Evolutionary conservation across 2,329 filamentous ascomycete genomes (phyloP).

Genomic region (Aquanectria penicillioides): DNA sequence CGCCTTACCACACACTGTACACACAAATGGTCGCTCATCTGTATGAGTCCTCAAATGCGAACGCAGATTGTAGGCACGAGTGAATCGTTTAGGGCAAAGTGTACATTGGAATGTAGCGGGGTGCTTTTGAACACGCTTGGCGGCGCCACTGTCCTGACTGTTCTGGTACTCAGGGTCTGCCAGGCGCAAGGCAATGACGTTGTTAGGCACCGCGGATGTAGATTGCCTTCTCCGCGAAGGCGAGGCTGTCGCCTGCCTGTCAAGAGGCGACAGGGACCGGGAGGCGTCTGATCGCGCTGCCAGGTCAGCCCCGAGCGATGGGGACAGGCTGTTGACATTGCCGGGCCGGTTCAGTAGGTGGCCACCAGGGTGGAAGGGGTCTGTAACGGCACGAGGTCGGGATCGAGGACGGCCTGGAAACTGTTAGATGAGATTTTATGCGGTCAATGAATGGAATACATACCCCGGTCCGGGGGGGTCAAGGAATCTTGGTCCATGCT

Average conservation of each 20-base stretch:
- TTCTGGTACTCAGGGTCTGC: conserved; percentile 88
- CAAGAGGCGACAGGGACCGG: conserved; percentile 68
- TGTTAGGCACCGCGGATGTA: conserved; percentile 70
- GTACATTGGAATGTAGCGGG: conserved; percentile 96
- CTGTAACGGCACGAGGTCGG: conserved; percentile 67
- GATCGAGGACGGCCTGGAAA: conserved; percentile 57
- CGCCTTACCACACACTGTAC: conserved; percentile 95
- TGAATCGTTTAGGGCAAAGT: conserved; percentile 95
- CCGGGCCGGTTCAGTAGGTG: conserved; percentile 52
- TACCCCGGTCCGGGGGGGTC: conserved; percentile 81
- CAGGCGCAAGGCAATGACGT: conserved; percentile 84
- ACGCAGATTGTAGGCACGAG: conserved; percentile 93
- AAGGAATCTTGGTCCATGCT: conserved; percentile 80
- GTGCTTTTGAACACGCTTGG: conserved; percentile 94
- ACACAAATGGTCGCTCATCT: conserved; percentile 96
- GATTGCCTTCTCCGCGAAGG: conserved; percentile 63
- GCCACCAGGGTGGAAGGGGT: conserved; percentile 65
- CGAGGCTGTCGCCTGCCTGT: conserved; percentile 57
- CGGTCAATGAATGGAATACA: conserved; percentile 31
- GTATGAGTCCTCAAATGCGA: conserved; percentile 97
- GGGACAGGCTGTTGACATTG: conserved; percentile 57
- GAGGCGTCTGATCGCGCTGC: conserved; percentile 58
- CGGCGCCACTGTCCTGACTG: conserved; percentile 66
- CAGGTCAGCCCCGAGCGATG: conserved; percentile 59
- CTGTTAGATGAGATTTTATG: conserved; percentile 27